Evolutionary conservation across 768 basidiomycete genomes (phyloP).

Genomic region (Cystofilobasidium bisporidii): DNA sequence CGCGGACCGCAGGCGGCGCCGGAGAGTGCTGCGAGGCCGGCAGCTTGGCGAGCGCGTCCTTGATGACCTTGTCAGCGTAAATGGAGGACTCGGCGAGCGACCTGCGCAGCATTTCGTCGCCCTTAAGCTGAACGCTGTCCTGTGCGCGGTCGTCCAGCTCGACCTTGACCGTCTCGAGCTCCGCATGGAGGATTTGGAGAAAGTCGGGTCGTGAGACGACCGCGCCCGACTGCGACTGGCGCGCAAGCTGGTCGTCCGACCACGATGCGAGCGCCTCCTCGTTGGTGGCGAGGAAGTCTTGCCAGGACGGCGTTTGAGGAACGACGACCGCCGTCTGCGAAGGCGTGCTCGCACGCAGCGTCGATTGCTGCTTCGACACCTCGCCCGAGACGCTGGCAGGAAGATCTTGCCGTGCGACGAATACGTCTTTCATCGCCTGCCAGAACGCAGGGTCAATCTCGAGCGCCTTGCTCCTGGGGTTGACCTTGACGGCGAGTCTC

Average conservation of each 20-base stretch:
- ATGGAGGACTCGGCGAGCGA: conserved; percentile 15
- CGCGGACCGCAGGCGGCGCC: neutral
- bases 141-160: conserved; percentile 31
- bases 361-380: conserved; percentile 20
- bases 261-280: conserved; percentile 37
- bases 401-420: conserved; percentile 35
- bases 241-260: conserved; percentile 36
- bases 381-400: conserved; percentile 32
- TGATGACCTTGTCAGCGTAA: neutral
- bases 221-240: conserved; percentile 32
- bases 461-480: conserved; percentile 33
- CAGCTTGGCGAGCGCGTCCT: conserved; percentile 29
- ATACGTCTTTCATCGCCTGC: conserved; percentile 41
- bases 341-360: neutral
- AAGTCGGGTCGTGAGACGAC: conserved; percentile 39
- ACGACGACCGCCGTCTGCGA: neutral
- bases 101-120: conserved; percentile 32
- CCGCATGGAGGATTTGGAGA: conserved; percentile 38
- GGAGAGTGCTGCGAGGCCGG: neutral
- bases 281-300: conserved; percentile 36
- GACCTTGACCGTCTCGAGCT: conserved; percentile 36
- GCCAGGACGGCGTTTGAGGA: conserved; percentile 31
- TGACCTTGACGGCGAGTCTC: conserved; percentile 38
- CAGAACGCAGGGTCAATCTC: conserved; percentile 43
- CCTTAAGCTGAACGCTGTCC: conserved; percentile 32